phyloP scores from a whole-genome alignment of 805 yeast genomes.

The Komagataella populi region DNA sequence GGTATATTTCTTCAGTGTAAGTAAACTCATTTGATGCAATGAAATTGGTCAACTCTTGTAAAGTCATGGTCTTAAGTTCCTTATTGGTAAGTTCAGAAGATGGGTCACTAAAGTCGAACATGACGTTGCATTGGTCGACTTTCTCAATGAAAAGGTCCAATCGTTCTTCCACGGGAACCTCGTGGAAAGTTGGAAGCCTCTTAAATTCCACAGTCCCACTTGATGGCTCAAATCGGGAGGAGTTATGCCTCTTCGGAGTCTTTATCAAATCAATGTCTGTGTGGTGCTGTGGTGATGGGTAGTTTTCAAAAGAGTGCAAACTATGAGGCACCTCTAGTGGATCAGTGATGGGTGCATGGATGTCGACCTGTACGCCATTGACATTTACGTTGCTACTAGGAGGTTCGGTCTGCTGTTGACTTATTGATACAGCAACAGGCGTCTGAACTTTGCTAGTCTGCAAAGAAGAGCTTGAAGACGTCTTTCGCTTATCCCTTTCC shows the following conservation, averaged over 20 bases:
- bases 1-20: constrained; percentile 84
- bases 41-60: constrained; percentile 83
- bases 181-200: constrained; percentile 77
- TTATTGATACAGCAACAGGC: not conserved
- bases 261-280: constrained; percentile 70
- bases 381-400: not conserved
- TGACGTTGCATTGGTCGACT: constrained; percentile 86
- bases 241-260: constrained; percentile 83
- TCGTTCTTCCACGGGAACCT: constrained; percentile 67
- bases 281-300: constrained; percentile 48
- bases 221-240: constrained; percentile 81
- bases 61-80: constrained; percentile 76
- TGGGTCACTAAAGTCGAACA: constrained; percentile 92
- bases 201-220: constrained; percentile 46
- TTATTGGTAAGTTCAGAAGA: constrained; percentile 86
- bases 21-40: constrained; percentile 72
- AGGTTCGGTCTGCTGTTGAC: not conserved
- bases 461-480: constrained; percentile 11
- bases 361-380: not conserved
- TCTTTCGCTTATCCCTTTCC: constrained; percentile 19
- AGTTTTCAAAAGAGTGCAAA: constrained; percentile 35
- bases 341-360: not conserved
- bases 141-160: constrained; percentile 72
- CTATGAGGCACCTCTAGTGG: not conserved
- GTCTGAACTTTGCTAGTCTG: not conserved